phyloP scores from a whole-genome alignment of 2,329 filamentous ascomycete genomes.

The Diplodia intermedia region DNA sequence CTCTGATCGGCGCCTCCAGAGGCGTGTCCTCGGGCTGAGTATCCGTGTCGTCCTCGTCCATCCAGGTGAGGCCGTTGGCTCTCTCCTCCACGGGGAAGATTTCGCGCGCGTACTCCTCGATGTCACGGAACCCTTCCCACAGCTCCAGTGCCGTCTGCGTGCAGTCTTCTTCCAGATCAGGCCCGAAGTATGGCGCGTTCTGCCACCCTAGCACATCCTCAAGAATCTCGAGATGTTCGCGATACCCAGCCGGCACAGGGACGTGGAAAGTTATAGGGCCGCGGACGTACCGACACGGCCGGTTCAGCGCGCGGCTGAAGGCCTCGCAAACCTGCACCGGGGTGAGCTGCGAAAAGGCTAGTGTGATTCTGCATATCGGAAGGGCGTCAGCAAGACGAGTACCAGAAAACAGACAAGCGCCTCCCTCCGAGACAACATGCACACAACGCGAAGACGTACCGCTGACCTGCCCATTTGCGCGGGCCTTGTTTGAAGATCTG shows the following conservation, averaged over 20 bases:
- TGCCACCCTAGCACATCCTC: slow-evolving; percentile 65
- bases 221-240: slow-evolving; percentile 78
- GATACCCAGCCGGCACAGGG: slow-evolving; percentile 85
- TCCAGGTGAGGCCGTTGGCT: slow-evolving; percentile 93
- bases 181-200: slow-evolving; percentile 68
- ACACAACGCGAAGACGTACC: slow-evolving; percentile 52
- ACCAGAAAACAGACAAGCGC: not conserved
- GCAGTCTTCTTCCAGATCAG: slow-evolving; percentile 65
- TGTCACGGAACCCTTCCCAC: slow-evolving; percentile 88
- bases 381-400: slow-evolving; percentile 24
- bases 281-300: slow-evolving; percentile 78
- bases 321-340: slow-evolving; percentile 81
- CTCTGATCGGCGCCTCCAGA: slow-evolving; percentile 23
- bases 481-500: slow-evolving; percentile 96
- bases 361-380: slow-evolving; percentile 69
- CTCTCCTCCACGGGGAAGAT: slow-evolving; percentile 95
- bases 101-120: slow-evolving; percentile 94
- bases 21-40: slow-evolving; percentile 26
- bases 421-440: slow-evolving; percentile 14
- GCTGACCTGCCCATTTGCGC: slow-evolving; percentile 78
- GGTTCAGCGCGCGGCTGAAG: slow-evolving; percentile 78
- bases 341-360: slow-evolving; percentile 89
- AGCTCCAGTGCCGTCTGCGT: slow-evolving; percentile 78
- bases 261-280: slow-evolving; percentile 84
- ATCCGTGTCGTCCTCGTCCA: slow-evolving; percentile 63